Base-by-base conservation (phyloP, 2,329 filamentous ascomycete genomes). In the Colletotrichum sp. region DNA sequence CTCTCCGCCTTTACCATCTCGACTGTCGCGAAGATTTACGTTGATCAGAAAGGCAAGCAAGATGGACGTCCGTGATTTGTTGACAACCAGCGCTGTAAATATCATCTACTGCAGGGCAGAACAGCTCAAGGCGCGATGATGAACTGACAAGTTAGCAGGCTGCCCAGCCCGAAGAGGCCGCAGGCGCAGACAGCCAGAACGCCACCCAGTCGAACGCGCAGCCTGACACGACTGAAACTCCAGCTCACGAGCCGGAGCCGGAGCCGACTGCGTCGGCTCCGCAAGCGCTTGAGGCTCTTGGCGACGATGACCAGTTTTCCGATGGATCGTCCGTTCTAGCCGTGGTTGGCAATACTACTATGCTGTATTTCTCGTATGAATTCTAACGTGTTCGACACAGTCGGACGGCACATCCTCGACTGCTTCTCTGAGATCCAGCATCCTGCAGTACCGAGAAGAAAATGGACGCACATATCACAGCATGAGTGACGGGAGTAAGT, bases 401-500 rank as follows among this genome's bases (percentile, higher is more conserved):
- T 49, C 39, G 39, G 39, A 49, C 7, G 39, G 39, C 39, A n/a
- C 18, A 12, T 49, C 44, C 44, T 49, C 44, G 18, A 49, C 44
- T 21, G 44, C 44, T 12, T 62, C 59, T 7, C 10, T 62, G 59
- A 9, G 59, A 24, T 62, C 59, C 12, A 62, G 59, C 59, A 62
- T 62, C 5, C 18, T 62, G 3, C 28, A 21, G n/a, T 62, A 62
- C 18, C 30, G 59, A 32, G 32, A 32, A 8, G 30, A 62, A n/a
- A 62, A 62, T n/a, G 59, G 59, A n/a, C 59, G 59, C 30, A 62
- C 59, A 8, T 62, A 62, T n/a, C 59, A 62, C 18, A 62, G 59
- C 59, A 34, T 62, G 59, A 62, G 59, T 12, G 71, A 73, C 28
- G 71, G 71, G 18, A 91, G 70, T 49, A 13, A 52, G 63, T 63